Base-by-base conservation (phyloP, 192 early-diverging fungal species). In the Kappamyces sp. region DNA sequence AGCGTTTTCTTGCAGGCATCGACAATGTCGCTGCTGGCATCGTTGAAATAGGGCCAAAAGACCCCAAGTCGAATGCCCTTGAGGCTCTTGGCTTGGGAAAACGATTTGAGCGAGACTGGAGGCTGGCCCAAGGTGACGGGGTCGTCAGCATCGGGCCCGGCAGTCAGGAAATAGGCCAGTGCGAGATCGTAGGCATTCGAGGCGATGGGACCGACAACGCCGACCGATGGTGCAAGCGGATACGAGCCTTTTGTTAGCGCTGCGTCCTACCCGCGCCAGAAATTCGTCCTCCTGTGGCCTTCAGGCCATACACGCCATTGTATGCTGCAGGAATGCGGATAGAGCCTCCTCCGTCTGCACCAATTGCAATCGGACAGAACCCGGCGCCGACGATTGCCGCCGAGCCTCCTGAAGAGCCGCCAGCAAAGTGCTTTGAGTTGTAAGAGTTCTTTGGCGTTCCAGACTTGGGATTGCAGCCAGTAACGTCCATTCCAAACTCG, bases 281-380 rank as follows among this genome's bases (percentile, higher is more conserved):
- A 23, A 88, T 57, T 36, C 89, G 73, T n/a, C 75, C 83, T 39
- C 71, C 72, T 6, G 89, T 91, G 0, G 86, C 75, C 49, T 91
- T 91, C 40, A 91, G 63, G 5, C 87, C 89, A 66, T 79, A 91
- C 13, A 88, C 58, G 15, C 89, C 89, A 70, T 81, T 86, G 60
- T 82, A 86, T 1, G 86, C 59, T 1, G 84, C 69, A 23, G 89
- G 89, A 44, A 88, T 76, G 38, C 87, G 70, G 13, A 87, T 71
- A 1, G 76, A 83, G 46, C 87, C 85, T 43, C 86, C 87, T 8
- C 84, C 82, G 77, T 88, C 82, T 58, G 78, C 73, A 15, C 89
- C 89, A 49, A 91, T 76, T 32, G 79, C 76, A 36, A 89, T 77
- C 13, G 89, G 87, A 48, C 68, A 75, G 15, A 87, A 61, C 41